phyloP scores from a whole-genome alignment of 345 rosid species.

The sweet orange (Citrus sinensis) region DNA sequence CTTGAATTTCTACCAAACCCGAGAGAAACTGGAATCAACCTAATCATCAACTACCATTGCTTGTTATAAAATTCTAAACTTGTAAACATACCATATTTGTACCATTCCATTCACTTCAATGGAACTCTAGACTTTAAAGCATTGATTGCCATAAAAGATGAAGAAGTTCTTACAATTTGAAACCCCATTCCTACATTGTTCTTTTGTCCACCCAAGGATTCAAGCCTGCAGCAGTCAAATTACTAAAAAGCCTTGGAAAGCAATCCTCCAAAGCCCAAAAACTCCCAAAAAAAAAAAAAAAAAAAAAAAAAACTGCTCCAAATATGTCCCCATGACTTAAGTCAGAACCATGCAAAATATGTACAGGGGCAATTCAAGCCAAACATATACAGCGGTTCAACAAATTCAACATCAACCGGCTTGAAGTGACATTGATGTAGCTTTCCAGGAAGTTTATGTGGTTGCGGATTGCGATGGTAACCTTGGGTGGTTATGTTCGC shows the following conservation, averaged over 20 bases:
- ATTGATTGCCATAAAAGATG: slow-evolving; percentile 20
- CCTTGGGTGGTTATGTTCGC: slow-evolving; percentile 85
- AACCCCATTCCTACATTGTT: slow-evolving; percentile 29
- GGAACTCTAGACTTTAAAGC: slow-evolving; percentile 14
- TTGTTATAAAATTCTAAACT: background rate
- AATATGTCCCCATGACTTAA: slow-evolving; percentile 26
- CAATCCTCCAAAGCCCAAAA: slow-evolving; percentile 19
- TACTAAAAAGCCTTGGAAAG: slow-evolving; percentile 14
- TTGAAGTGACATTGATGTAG: slow-evolving; percentile 12
- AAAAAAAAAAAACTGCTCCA: slow-evolving; percentile 21
- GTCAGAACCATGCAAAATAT: slow-evolving; percentile 43
- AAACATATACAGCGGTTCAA: slow-evolving; percentile 1
- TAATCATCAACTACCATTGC: background rate
- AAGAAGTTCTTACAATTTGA: slow-evolving; percentile 35
- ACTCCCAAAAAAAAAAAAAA: too few species aligned
- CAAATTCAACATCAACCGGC: slow-evolving; percentile 15
- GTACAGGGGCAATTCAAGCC: slow-evolving; percentile 52
- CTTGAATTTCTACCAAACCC: slow-evolving; percentile 2
- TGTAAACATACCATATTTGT: background rate
- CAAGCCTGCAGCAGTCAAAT: slow-evolving; percentile 9
- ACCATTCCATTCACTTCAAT: slow-evolving; percentile 18
- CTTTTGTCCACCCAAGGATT: slow-evolving; percentile 19
- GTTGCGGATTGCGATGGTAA: slow-evolving; percentile 62
- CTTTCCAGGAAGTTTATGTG: slow-evolving; percentile 31
- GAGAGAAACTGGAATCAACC: background rate